Conservation (phyloP, 345 rosid species). For the Turritis glabra region DNA sequence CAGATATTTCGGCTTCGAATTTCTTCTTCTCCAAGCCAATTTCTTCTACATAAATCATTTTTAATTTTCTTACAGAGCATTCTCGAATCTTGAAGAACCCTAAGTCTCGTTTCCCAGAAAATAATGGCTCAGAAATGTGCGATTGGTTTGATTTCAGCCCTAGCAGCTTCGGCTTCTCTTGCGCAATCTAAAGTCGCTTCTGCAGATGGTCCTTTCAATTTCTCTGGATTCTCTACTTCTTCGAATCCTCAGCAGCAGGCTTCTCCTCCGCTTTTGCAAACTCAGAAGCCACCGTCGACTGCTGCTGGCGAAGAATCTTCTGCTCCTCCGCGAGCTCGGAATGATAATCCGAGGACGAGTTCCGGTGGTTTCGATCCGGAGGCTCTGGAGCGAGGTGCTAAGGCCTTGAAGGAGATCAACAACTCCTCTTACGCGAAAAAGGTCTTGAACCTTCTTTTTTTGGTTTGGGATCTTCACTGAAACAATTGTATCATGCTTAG, state of each 20-base stretch:
- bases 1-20: conserved; percentile 17
- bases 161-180: conserved; percentile 62
- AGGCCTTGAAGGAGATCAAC: conserved; percentile 71
- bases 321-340: conserved; percentile 49
- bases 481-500: background rate
- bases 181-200: conserved; percentile 45
- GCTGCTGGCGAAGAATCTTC: conserved; percentile 35
- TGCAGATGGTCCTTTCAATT: conserved; percentile 71
- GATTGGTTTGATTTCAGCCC: conserved; percentile 64
- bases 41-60: conserved; percentile 15
- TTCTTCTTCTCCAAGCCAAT: conserved; percentile 45
- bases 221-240: conserved; percentile 44
- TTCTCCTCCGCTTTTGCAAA: conserved; percentile 32
- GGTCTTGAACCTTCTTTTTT: conserved; percentile 40
- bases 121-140: conserved; percentile 67
- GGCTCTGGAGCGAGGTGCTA: conserved; percentile 88
- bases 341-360: conserved; percentile 77
- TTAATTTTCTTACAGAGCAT: conserved; percentile 6
- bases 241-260: conserved; percentile 36
- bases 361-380: conserved; percentile 92
- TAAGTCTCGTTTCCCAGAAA: background rate
- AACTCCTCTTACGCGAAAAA: conserved; percentile 73
- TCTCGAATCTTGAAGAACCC: conserved; percentile 4
- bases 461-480: background rate
- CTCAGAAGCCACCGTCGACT: conserved; percentile 20